A percentile compares a stretch with the other conserved stretches of the same genome.
phyloP scores from a whole-genome alignment of 768 basidiomycete genomes.

The Amanita molliuscula region DNA sequence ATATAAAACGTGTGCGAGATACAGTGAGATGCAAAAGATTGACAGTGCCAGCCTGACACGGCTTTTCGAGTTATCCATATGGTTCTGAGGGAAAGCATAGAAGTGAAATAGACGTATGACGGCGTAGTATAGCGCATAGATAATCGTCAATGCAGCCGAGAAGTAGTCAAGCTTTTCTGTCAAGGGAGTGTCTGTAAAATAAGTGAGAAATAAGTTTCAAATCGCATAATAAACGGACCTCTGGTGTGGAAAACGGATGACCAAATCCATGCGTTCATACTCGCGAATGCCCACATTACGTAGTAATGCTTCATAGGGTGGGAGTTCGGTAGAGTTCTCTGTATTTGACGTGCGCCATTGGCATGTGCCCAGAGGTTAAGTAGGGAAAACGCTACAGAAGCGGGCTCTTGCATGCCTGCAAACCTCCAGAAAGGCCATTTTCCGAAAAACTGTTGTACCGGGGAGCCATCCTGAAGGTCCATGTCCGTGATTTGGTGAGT shows the following conservation, averaged over 20 bases:
- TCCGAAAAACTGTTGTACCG: slow-evolving; percentile 76
- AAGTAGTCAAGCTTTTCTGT: slow-evolving; percentile 96
- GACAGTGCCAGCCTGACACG: slow-evolving; percentile 29
- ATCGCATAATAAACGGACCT: slow-evolving; percentile 28
- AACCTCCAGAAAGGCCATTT: slow-evolving; percentile 96
- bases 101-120: slow-evolving; percentile 70
- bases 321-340: slow-evolving; percentile 30
- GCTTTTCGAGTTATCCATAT: slow-evolving; percentile 3
- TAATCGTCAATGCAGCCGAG: slow-evolving; percentile 78
- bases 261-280: slow-evolving; percentile 91
- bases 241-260: slow-evolving; percentile 86
- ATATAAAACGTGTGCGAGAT: slow-evolving; percentile 69
- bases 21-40: slow-evolving; percentile 42
- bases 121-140: slow-evolving; percentile 72
- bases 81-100: slow-evolving; percentile 34
- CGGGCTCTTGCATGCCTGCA: slow-evolving; percentile 88
- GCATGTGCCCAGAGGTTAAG: slow-evolving; percentile 73
- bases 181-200: slow-evolving; percentile 51
- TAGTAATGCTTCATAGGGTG: slow-evolving; percentile 72
- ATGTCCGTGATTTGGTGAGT: slow-evolving; percentile 68
- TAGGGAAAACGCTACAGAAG: slow-evolving; percentile 85
- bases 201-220: neutral
- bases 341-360: slow-evolving; percentile 43
- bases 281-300: slow-evolving; percentile 52
- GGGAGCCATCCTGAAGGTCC: slow-evolving; percentile 29